Conservation (phyloP, 148 eudicot genomes). For the Agrostemma githago region DNA sequence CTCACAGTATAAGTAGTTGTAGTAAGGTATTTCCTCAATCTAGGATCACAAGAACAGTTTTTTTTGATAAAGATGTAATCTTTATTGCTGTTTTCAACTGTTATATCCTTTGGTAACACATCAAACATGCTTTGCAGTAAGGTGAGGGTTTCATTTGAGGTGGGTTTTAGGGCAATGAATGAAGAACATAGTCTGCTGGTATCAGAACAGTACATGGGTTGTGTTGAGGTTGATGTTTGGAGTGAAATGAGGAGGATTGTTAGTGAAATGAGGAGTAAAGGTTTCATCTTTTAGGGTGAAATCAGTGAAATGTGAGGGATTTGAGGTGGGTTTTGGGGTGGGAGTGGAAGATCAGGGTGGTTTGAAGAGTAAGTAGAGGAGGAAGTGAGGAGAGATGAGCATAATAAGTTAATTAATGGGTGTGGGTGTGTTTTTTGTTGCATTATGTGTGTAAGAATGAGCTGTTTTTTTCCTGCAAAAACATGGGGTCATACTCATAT, state of each 20-base stretch:
- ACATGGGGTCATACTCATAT: not conserved
- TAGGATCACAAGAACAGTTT: constrained; percentile 76
- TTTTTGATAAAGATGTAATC: constrained; percentile 59
- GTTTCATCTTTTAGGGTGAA: constrained; percentile 19
- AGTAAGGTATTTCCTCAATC: constrained; percentile 43
- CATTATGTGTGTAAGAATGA: constrained; percentile 18
- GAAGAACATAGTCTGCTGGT: constrained; percentile 65
- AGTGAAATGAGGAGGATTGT: constrained; percentile 9
- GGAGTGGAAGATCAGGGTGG: not conserved
- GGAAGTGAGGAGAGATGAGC: constrained; percentile 10
- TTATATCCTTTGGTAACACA: constrained; percentile 55
- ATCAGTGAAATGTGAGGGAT: not conserved
- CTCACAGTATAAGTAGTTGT: constrained; percentile 73
- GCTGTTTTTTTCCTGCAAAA: constrained; percentile 19
- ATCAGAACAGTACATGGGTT: constrained; percentile 74
- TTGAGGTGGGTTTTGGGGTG: constrained; percentile 1
- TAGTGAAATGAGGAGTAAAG: constrained; percentile 13
- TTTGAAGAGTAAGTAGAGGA: not conserved
- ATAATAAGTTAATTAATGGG: not conserved
- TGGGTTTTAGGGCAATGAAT: constrained; percentile 62
- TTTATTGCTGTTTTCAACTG: constrained; percentile 50
- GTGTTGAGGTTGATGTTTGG: constrained; percentile 25
- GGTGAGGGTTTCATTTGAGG: constrained; percentile 40
- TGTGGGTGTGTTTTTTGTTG: constrained; percentile 1
- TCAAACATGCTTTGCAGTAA: constrained; percentile 85